Evolutionary conservation across 2,329 filamentous ascomycete species (phyloP).

Genomic region (Plenodomus biglobosus): DNA sequence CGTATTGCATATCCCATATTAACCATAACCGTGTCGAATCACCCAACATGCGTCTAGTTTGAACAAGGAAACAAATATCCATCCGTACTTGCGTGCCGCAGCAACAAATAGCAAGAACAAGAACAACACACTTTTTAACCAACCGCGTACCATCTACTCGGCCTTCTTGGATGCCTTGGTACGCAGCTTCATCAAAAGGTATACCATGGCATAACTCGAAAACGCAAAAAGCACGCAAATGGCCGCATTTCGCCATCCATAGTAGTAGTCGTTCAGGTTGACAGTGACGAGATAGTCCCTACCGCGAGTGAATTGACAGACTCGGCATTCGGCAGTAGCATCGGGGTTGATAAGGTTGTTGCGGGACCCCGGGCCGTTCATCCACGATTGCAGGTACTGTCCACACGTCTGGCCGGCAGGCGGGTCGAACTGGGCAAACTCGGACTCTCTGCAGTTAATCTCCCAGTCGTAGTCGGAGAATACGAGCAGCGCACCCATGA

Average conservation of each 20-base stretch:
- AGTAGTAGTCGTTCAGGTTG: constrained; percentile 62
- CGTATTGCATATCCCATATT: no score
- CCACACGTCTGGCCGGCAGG: constrained; percentile 57
- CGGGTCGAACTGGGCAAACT: constrained; percentile 52
- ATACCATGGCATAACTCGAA: constrained; percentile 57
- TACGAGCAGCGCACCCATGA: constrained; percentile 45
- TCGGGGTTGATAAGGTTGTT: constrained; percentile 63
- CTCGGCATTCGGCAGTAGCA: constrained; percentile 57
- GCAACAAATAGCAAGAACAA: no score
- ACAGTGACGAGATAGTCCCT: constrained; percentile 62
- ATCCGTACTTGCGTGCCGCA: no score
- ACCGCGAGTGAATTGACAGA: constrained; percentile 62
- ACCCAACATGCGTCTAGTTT: no score
- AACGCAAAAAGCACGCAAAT: constrained; percentile 61
- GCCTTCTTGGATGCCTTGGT: constrained; percentile 48
- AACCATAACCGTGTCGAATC: no score
- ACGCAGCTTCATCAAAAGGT: constrained; percentile 47
- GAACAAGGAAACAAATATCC: no score
- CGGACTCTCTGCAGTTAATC: constrained; percentile 40
- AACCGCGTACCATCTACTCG: constrained; percentile 30
- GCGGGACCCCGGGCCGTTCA: constrained; percentile 19
- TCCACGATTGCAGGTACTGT: constrained; percentile 48
- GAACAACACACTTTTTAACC: no score
- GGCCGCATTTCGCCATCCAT: constrained; percentile 67
- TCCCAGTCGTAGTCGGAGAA: constrained; percentile 48